Conservation (phyloP, 371 early-diverging fungal genomes). For the Rhizopus delemar region DNA sequence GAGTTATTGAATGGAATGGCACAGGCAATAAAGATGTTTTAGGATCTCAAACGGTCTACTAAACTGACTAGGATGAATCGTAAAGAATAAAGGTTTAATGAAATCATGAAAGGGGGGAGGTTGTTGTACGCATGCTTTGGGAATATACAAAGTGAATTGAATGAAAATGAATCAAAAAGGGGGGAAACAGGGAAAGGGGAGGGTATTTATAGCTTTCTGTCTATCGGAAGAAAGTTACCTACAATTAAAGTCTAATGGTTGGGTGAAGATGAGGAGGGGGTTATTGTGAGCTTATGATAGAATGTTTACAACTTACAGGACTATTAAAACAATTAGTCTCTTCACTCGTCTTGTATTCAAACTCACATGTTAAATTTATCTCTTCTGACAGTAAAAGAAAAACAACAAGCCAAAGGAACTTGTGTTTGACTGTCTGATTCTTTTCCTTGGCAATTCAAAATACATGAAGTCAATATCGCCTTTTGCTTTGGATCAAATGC, state of each 20-base stretch:
- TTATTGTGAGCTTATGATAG: neutral
- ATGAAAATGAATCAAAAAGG: neutral
- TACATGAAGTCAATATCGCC: conserved; percentile 84
- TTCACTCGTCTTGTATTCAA: neutral
- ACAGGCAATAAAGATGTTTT: neutral
- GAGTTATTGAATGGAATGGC: conserved; percentile 58
- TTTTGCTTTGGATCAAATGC: conserved; percentile 92
- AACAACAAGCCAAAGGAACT: conserved; percentile 70
- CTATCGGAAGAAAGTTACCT: conserved; percentile 77
- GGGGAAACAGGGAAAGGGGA: neutral
- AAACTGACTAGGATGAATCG: no score
- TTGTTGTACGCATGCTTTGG: no score
- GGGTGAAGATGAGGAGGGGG: neutral
- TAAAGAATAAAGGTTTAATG: no score
- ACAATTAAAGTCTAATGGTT: conserved; percentile 58
- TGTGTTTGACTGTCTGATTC: conserved; percentile 28
- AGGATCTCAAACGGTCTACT: no score
- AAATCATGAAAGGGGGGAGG: no score
- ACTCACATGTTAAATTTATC: conserved; percentile 78
- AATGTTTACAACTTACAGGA: conserved; percentile 25
- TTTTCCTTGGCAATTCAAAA: conserved; percentile 38
- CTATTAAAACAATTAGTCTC: conserved; percentile 8
- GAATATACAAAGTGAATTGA: neutral
- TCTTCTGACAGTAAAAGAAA: conserved; percentile 86
- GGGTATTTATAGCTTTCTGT: conserved; percentile 7